These are phyloP conservation scores for Lophiostoma macrostomum DNA, from an alignment of 495 filamentous ascomycete genomes.

Conservation along the genomic window DNA sequence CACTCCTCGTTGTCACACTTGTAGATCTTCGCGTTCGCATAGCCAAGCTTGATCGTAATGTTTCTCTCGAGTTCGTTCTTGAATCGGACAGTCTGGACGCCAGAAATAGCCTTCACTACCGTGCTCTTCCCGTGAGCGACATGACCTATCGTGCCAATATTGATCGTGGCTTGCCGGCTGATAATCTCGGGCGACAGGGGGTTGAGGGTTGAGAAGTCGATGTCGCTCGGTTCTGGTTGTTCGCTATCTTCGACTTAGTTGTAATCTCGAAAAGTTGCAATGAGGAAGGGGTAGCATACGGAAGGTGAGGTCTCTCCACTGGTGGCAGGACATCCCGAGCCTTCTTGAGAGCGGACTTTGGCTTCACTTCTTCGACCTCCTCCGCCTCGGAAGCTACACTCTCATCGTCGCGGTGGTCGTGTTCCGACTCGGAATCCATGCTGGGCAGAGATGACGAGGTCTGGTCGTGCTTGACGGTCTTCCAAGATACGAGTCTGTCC, in stretches of 20 bases:
- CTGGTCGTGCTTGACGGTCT: no score
- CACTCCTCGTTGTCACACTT: constrained; percentile 91
- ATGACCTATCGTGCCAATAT: constrained; percentile 98
- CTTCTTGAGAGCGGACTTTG: constrained; percentile 68
- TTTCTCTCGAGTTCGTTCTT: constrained; percentile 99
- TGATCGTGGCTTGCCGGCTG: constrained; percentile 94
- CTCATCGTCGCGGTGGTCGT: constrained; percentile 37
- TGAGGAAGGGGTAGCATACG: constrained; percentile 11
- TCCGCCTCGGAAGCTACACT: constrained; percentile 35
- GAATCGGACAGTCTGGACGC: constrained; percentile 97
- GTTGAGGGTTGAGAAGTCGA: constrained; percentile 73
- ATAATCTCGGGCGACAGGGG: constrained; percentile 96
- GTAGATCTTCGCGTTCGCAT: constrained; percentile 99
- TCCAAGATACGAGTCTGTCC: no score
- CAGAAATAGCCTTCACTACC: constrained; percentile 97
- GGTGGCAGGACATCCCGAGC: constrained; percentile 50
- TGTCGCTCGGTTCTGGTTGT: constrained; percentile 82
- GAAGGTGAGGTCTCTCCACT: constrained; percentile 64
- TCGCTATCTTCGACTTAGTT: constrained; percentile 22
- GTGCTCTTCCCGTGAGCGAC: constrained; percentile 98
- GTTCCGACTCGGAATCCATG: constrained; percentile 35
- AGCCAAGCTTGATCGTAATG: constrained; percentile 99
- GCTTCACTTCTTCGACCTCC: constrained; percentile 46
- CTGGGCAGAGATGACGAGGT: constrained; percentile 22
- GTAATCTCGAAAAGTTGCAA: not conserved